A percentile compares a stretch with the other conserved stretches of the same genome.
Evolutionary conservation across 2,329 filamentous ascomycete genomes (phyloP).

Genomic region (Rutstroemia sydowiana): DNA sequence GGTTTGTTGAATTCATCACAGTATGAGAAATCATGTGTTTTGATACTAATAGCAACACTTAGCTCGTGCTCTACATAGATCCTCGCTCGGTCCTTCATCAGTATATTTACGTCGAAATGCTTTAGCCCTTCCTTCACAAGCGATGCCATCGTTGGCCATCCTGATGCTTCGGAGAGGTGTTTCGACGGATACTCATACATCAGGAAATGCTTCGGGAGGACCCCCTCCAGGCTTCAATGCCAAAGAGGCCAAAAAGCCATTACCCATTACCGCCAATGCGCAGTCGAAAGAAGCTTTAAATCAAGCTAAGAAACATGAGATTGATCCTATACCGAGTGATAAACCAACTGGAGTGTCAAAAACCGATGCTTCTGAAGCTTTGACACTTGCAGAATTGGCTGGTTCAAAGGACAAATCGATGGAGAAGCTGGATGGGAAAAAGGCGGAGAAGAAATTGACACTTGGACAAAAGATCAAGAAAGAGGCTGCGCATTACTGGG

Average conservation of each 20-base stretch:
- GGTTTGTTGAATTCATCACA: conserved; percentile 22
- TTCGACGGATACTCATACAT: conserved; percentile 51
- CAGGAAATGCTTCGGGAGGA: conserved; percentile 38
- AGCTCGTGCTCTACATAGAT: conserved; percentile 28
- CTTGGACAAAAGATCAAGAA: conserved; percentile 91
- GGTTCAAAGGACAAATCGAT: conserved; percentile 54
- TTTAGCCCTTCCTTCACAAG: conserved; percentile 25
- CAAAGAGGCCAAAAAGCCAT: conserved; percentile 59
- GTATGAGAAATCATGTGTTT: no score
- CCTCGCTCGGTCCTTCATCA: conserved; percentile 23
- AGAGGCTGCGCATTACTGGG: conserved; percentile 92
- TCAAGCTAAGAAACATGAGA: conserved; percentile 20
- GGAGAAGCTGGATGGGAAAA: conserved; percentile 56
- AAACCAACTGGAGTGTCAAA: conserved; percentile 27
- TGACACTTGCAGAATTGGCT: conserved; percentile 51
- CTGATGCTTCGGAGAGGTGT: conserved; percentile 49
- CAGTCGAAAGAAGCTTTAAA: conserved; percentile 22
- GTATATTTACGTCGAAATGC: conserved; percentile 29
- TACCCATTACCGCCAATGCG: conserved; percentile 32
- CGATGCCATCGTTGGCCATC: conserved; percentile 46
- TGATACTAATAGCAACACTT: background rate
- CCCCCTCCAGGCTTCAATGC: conserved; percentile 67
- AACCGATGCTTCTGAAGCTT: conserved; percentile 26
- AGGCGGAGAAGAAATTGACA: conserved; percentile 80
- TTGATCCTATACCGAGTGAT: conserved; percentile 21